Base-by-base conservation (phyloP, 371 early-diverging fungal species). In the Blakeslea trispora region DNA sequence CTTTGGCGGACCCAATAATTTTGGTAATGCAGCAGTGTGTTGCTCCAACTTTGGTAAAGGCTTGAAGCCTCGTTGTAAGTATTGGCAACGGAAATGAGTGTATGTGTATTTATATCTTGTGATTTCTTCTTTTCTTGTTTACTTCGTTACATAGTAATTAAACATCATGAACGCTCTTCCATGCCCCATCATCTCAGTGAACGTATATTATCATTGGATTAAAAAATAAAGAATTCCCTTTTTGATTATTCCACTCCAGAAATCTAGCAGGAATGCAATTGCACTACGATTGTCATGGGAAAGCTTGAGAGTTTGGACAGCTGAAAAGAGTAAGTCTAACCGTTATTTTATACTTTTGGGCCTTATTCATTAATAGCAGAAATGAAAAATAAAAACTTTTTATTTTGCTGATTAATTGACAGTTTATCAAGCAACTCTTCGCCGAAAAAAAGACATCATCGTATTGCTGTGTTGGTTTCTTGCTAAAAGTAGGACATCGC, bases 381-480 rank as follows among this genome's bases (percentile, higher is more conserved):
- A 44, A 44, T 19, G 10, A 6, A 5, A 44, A 17, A 43, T 40
- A 44, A 58, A 45, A 51, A 10, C 39, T 58, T 45, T 58, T 58
- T 42, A 51, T 50, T 50, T 44, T 57, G 0, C 28, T 47, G 55
- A 46, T 40, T 28, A 46, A 7, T 15, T 40, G 22, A 51, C 39
- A 58, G 32, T 40, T 51, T 51, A 40, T 51, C 41, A 39, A 58
- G 52, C 47, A 58, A 45, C 23, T 51, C 46, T 39, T 58, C 47
- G 50, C 13, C 5, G 23, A 58, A 58, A 58, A 57, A 42, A 57
- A n/a, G 50, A 55, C 40, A 55, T 55, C 48, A 55, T 48, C 42
- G 42, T 55, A 39, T 40, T 52, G 46, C 46, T 58, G 23, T 51
- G 46, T 35, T 58, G 58, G 45, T 58, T 52, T 51, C 44, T 51